Evolutionary conservation across 495 filamentous ascomycete genomes (phyloP).

Genomic region (Penicillium paxilli): DNA sequence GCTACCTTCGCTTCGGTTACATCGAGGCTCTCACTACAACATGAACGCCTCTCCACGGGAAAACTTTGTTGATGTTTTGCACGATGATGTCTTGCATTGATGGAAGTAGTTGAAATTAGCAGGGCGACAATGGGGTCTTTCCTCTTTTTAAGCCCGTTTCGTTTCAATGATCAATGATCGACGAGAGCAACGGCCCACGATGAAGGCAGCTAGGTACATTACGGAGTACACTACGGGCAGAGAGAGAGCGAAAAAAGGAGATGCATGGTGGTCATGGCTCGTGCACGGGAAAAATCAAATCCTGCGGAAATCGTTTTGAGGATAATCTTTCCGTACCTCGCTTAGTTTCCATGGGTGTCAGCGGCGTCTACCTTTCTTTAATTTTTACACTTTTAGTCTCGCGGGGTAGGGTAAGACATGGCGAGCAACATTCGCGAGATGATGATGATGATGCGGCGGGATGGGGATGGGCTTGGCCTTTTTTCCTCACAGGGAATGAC

Average conservation of each 20-base stretch:
- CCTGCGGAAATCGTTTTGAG: not conserved
- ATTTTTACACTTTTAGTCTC: not conserved
- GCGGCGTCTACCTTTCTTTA: not conserved
- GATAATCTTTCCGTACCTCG: not conserved
- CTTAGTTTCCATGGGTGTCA: not conserved
- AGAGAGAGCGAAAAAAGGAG: not conserved
- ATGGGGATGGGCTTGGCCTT: not conserved
- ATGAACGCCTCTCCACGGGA: too few relatives aligned
- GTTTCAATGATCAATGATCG: too few relatives aligned
- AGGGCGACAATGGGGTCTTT: not conserved
- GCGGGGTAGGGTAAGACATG: not conserved
- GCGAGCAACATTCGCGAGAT: not conserved
- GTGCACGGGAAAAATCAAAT: not conserved
- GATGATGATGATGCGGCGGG: not conserved
- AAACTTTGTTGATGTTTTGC: too few relatives aligned
- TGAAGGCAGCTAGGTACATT: not conserved
- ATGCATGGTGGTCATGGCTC: not conserved
- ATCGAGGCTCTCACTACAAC: too few relatives aligned
- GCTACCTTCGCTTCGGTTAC: not conserved
- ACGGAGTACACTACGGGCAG: not conserved
- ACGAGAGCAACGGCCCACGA: not conserved
- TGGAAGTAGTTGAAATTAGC: not conserved
- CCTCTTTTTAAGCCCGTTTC: not conserved
- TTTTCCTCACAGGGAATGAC: conserved; percentile 7
- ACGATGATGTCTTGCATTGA: too few relatives aligned